Conservation (phyloP, 1,284 basidiomycete genomes). For the Pseudozyma pruni region DNA sequence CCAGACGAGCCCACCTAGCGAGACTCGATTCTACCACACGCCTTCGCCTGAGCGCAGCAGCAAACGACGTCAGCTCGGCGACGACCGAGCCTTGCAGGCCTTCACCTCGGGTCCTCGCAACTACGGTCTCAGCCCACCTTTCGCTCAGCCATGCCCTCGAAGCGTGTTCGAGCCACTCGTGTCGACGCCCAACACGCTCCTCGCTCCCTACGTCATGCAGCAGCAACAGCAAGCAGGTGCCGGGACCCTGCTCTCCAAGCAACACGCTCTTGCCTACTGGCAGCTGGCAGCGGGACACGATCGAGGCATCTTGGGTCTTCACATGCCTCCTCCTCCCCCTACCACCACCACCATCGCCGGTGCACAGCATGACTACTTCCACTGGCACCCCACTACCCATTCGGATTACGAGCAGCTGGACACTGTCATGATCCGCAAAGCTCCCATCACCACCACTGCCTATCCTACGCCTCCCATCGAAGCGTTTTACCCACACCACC, state of each 20-base stretch:
- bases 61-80: slow-evolving; percentile 35
- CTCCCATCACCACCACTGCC: slow-evolving; percentile 33
- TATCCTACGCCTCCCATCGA: slow-evolving; percentile 49
- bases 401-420: slow-evolving; percentile 12
- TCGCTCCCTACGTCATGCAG: slow-evolving; percentile 42
- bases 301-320: slow-evolving; percentile 48
- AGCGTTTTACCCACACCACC: slow-evolving; percentile 30
- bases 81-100: slow-evolving; percentile 20
- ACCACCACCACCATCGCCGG: too few relatives aligned
- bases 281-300: slow-evolving; percentile 49
- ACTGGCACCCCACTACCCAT: slow-evolving; percentile 20
- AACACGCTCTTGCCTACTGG: slow-evolving; percentile 49
- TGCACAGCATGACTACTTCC: slow-evolving; percentile 53
- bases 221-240: slow-evolving; percentile 27
- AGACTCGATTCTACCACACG: slow-evolving; percentile 26
- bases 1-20: slow-evolving; percentile 34
- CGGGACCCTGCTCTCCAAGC: slow-evolving; percentile 21
- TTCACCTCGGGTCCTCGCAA: slow-evolving; percentile 24
- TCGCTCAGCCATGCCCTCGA: slow-evolving; percentile 42
- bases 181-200: slow-evolving; percentile 51
- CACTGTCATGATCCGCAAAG: slow-evolving; percentile 24
- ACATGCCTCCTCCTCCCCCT: slow-evolving; percentile 43
- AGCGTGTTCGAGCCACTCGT: slow-evolving; percentile 50
- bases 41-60: slow-evolving; percentile 36
- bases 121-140: slow-evolving; percentile 44